Evolutionary conservation across 345 rosid genomes (phyloP).

Genomic region (Salix koriyanagi): DNA sequence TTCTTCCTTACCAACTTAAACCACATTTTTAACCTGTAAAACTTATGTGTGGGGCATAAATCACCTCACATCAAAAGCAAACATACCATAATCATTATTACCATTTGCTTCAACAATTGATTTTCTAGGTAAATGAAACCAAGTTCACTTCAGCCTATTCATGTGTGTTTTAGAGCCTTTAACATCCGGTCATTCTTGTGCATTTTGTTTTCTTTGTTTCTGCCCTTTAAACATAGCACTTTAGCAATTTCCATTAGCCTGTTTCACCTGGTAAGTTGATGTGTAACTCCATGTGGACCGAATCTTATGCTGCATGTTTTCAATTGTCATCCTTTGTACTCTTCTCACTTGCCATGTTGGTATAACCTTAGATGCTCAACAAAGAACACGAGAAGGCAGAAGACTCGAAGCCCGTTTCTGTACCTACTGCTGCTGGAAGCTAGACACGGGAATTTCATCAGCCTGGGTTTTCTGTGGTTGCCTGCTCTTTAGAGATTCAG

Average conservation of each 20-base stretch:
- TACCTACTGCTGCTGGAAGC: conserved; percentile 46
- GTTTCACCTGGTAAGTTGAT: neutral
- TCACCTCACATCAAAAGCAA: neutral
- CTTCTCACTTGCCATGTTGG: neutral
- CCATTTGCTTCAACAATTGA: neutral
- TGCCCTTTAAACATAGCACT: neutral
- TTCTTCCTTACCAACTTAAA: neutral
- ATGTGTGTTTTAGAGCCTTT: neutral
- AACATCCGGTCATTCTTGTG: neutral
- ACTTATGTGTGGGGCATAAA: neutral
- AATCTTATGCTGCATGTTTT: no score
- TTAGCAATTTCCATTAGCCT: neutral
- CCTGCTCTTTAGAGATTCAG: neutral
- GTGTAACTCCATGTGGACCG: neutral
- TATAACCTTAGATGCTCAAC: conserved; percentile 61
- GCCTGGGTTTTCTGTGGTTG: neutral
- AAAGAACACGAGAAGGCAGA: conserved; percentile 88
- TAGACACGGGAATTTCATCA: conserved; percentile 9
- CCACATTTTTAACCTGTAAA: neutral
- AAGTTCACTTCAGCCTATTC: neutral
- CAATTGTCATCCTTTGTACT: neutral
- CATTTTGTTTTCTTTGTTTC: neutral
- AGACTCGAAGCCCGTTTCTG: conserved; percentile 62
- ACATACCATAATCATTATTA: neutral
- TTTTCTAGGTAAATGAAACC: neutral